Conservation (phyloP, 75 land plant genomes). For the Selaginella tamariscina region DNA sequence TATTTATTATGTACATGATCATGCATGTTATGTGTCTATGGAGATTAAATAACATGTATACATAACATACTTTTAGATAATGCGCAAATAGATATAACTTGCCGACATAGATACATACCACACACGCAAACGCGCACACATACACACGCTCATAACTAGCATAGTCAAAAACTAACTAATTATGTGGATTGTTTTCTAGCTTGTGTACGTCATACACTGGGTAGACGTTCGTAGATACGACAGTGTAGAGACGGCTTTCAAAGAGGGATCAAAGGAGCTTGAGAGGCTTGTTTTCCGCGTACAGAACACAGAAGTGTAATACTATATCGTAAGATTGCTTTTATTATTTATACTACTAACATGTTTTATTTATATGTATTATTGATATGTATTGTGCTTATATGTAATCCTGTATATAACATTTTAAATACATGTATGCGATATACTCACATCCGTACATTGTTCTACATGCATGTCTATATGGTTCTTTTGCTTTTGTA, state of each 20-base stretch:
- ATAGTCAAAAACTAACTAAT: not conserved
- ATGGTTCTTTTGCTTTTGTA: slow-evolving; percentile 15
- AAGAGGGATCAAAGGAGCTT: slow-evolving; percentile 51
- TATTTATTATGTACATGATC: too few species aligned
- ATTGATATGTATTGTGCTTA: not conserved
- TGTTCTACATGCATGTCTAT: not conserved
- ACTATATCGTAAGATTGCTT: not conserved
- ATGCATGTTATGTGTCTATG: too few species aligned
- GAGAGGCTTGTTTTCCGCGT: slow-evolving; percentile 45
- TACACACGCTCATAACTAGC: too few species aligned
- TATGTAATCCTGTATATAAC: too few species aligned
- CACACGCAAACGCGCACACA: too few species aligned
- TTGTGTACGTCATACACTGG: slow-evolving; percentile 81
- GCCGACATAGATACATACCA: too few species aligned
- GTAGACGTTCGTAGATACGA: slow-evolving; percentile 48
- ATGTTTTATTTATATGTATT: slow-evolving; percentile 2
- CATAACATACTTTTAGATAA: too few species aligned
- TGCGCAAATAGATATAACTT: too few species aligned
- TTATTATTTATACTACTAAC: not conserved
- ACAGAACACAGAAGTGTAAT: slow-evolving; percentile 42
- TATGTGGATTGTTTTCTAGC: slow-evolving; percentile 29
- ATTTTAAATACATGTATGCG: too few species aligned
- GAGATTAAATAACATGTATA: too few species aligned
- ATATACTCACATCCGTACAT: too few species aligned
- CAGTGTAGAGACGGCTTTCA: slow-evolving; percentile 47